Percentiles rank a stretch among this genome's conserved stretches.
phyloP scores from a whole-genome alignment of 2,329 filamentous ascomycete species.

The Aspergillus sp. region DNA sequence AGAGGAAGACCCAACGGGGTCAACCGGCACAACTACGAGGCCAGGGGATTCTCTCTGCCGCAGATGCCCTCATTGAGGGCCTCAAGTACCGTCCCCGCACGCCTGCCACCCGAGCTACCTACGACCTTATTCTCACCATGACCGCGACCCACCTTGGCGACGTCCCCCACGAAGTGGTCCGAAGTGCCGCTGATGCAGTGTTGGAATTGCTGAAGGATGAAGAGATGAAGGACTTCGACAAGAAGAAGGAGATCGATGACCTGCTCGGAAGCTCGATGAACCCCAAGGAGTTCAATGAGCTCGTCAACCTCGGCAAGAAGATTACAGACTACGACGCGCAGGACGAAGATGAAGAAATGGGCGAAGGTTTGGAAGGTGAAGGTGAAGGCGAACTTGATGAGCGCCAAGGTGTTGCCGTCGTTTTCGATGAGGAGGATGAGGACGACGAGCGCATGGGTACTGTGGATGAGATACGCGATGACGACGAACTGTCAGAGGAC shows the following conservation, averaged over 20 bases:
- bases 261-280: conserved; percentile 79
- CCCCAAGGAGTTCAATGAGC: conserved; percentile 92
- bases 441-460: conserved; percentile 78
- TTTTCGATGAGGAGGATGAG: conserved; percentile 89
- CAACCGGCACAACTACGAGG: conserved; percentile 70
- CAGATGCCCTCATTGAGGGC: conserved; percentile 85
- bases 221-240: conserved; percentile 93
- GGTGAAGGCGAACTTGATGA: conserved; percentile 81
- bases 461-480: conserved; percentile 82
- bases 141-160: conserved; percentile 88
- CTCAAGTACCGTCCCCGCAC: conserved; percentile 90
- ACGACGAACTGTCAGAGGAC: conserved; percentile 74
- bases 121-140: conserved; percentile 89
- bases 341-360: conserved; percentile 89
- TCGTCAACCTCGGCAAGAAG: conserved; percentile 96
- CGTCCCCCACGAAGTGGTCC: conserved; percentile 85
- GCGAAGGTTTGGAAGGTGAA: conserved; percentile 65
- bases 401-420: conserved; percentile 92
- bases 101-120: conserved; percentile 85
- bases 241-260: conserved; percentile 96
- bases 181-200: conserved; percentile 89
- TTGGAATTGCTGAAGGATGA: conserved; percentile 94
- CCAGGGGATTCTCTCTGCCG: conserved; percentile 77
- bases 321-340: conserved; percentile 98
- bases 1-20: conserved; percentile 78